Conservation (phyloP, 352 stramenopile genomes). For the Aphanomyces cochlioides region DNA sequence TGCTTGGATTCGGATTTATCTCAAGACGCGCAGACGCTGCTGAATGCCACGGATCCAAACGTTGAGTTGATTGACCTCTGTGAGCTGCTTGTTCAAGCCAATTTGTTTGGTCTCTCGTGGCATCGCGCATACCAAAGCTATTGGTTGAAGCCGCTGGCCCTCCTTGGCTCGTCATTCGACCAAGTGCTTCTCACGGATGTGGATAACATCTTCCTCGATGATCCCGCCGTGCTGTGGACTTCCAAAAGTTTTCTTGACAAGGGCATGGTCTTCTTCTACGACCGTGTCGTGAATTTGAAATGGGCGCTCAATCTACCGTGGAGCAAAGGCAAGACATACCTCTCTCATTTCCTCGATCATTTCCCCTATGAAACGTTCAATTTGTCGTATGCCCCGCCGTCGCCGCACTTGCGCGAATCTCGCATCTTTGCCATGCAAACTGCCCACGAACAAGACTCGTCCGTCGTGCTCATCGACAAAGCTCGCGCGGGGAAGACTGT, state of each 20-base stretch:
- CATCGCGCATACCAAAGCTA: conserved; percentile 32
- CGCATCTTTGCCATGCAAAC: conserved; percentile 25
- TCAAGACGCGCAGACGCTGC: conserved; percentile 3
- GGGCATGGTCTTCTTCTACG: conserved; percentile 33
- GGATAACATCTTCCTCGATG: conserved; percentile 41
- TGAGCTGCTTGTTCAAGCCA: conserved; percentile 31
- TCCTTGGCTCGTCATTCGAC: conserved; percentile 45
- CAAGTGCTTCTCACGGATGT: conserved; percentile 54
- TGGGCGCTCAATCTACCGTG: conserved; percentile 8
- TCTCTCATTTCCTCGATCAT: conserved; percentile 23
- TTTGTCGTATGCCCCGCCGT: conserved; percentile 22
- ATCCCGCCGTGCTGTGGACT: conserved; percentile 36
- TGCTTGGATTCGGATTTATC: conserved; percentile 39
- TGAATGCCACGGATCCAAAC: conserved; percentile 32
- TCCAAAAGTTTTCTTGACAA: conserved; percentile 30
- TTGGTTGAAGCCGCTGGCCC: conserved; percentile 36
- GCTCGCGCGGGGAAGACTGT: conserved; percentile 5
- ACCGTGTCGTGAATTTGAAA: conserved; percentile 29
- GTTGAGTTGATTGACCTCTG: conserved; percentile 47
- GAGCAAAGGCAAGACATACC: not conserved
- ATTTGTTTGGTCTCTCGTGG: conserved; percentile 15
- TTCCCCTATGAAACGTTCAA: conserved; percentile 29
- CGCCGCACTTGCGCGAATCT: conserved; percentile 20
- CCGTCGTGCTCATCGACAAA: conserved; percentile 32
- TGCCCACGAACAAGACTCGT: conserved; percentile 33